Conservation (phyloP, 2,329 filamentous ascomycete genomes). For the Fusarium redolens region DNA sequence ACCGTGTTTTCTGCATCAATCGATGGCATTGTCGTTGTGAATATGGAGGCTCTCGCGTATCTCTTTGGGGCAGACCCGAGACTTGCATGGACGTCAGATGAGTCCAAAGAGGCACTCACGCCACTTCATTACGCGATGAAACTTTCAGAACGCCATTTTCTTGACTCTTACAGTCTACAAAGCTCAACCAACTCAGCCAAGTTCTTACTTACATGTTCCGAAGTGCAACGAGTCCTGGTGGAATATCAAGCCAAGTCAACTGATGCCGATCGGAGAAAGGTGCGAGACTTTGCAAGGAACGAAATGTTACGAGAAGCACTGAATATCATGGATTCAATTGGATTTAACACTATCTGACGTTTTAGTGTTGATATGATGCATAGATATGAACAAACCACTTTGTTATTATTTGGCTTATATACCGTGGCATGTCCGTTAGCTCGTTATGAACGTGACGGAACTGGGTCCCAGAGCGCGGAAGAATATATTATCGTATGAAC, state of each 20-base stretch:
- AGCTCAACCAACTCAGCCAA: rapidly evolving
- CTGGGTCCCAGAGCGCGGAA: too few relatives aligned
- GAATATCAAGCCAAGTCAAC: rapidly evolving
- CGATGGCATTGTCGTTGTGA: too few relatives aligned
- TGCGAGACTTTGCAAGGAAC: rapidly evolving
- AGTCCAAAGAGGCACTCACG: rapidly evolving
- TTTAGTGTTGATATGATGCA: too few relatives aligned
- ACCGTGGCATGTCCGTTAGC: too few relatives aligned
- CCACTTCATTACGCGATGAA: neutral
- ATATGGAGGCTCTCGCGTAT: rapidly evolving
- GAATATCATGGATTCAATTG: neutral
- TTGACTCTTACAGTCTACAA: too few relatives aligned
- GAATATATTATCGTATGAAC: too few relatives aligned
- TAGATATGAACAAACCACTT: too few relatives aligned
- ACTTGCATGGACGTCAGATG: neutral
- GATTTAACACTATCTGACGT: neutral
- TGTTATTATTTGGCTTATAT: too few relatives aligned
- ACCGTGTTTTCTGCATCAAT: neutral
- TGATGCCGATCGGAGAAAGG: rapidly evolving
- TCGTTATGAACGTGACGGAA: too few relatives aligned
- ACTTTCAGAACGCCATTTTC: too few relatives aligned
- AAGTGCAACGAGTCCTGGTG: rapidly evolving
- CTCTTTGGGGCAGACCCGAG: rapidly evolving
- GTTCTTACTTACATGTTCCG: neutral
- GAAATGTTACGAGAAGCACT: rapidly evolving